Percentiles rank a stretch among this genome's conserved stretches.
Evolutionary conservation across 768 basidiomycete species (phyloP).

Genomic region (Xerocomellus dryophilus): DNA sequence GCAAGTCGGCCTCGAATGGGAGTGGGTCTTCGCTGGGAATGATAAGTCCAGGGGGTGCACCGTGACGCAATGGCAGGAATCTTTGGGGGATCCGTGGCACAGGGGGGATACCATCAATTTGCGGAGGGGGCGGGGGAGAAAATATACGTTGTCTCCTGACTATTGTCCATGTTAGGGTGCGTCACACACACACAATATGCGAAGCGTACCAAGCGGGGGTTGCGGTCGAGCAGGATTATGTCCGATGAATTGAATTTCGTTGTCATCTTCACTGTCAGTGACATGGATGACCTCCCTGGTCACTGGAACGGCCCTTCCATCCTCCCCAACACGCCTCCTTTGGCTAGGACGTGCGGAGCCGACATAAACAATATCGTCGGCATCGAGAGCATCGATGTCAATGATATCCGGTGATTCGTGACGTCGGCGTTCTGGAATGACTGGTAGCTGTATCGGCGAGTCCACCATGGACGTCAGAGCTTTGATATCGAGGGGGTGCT

Average conservation of each 20-base stretch:
- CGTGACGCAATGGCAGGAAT: slow-evolving; percentile 39
- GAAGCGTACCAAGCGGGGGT: slow-evolving; percentile 18
- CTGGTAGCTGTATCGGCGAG: slow-evolving; percentile 1
- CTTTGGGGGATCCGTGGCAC: slow-evolving; percentile 49
- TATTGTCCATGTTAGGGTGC: slow-evolving; percentile 1
- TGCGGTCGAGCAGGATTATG: slow-evolving; percentile 19
- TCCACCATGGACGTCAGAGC: slow-evolving; percentile 22
- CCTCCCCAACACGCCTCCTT: slow-evolving; percentile 27
- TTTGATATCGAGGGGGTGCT: neutral
- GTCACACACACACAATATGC: neutral
- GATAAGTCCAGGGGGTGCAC: slow-evolving; percentile 41
- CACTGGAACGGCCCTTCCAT: slow-evolving; percentile 18
- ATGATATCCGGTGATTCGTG: slow-evolving; percentile 36
- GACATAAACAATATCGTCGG: slow-evolving; percentile 31
- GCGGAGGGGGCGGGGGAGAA: slow-evolving; percentile 50
- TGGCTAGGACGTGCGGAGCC: slow-evolving; percentile 23
- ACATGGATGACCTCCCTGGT: slow-evolving; percentile 33
- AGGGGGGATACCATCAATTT: slow-evolving; percentile 45
- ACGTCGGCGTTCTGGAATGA: slow-evolving; percentile 11
- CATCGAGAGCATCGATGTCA: slow-evolving; percentile 43
- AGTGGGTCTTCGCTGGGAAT: slow-evolving; percentile 51
- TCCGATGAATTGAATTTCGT: slow-evolving; percentile 29
- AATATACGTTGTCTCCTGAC: slow-evolving; percentile 30
- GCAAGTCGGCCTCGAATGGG: slow-evolving; percentile 44
- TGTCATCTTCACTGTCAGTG: slow-evolving; percentile 42